Conservation (phyloP, 306 rosid species). For the Senna tora region DNA sequence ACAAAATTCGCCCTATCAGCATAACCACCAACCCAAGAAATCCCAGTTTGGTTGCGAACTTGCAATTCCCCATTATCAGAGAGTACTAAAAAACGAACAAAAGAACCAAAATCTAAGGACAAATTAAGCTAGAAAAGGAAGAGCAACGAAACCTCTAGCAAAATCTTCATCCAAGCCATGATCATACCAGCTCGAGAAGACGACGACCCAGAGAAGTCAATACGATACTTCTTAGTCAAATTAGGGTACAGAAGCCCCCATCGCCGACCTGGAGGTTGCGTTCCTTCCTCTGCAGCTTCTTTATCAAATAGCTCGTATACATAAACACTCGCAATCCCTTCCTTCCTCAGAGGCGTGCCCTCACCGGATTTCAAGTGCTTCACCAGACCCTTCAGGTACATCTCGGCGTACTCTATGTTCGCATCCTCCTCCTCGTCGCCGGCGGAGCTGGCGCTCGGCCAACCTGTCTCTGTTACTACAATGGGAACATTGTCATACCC, state of each 20-base stretch:
- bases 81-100: not conserved
- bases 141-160: not conserved
- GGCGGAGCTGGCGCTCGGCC: slow-evolving; percentile 64
- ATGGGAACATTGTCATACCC: slow-evolving; percentile 67
- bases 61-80: not conserved
- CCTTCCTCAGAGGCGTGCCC: slow-evolving; percentile 75
- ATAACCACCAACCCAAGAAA: not conserved
- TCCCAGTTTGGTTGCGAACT: not conserved
- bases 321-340: slow-evolving; percentile 62
- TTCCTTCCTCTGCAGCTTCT: slow-evolving; percentile 36
- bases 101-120: not conserved
- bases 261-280: slow-evolving; percentile 29
- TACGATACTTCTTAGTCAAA: slow-evolving; percentile 58
- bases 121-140: slow-evolving; percentile 1
- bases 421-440: slow-evolving; percentile 61
- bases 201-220: slow-evolving; percentile 57
- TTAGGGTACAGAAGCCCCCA: slow-evolving; percentile 85
- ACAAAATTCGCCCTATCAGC: not conserved
- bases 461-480: slow-evolving; percentile 81
- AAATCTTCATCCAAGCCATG: not conserved
- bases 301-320: slow-evolving; percentile 74
- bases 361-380: slow-evolving; percentile 61
- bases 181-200: not conserved
- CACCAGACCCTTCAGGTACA: slow-evolving; percentile 68
- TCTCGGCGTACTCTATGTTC: slow-evolving; percentile 65